Evolutionary conservation across 2,329 filamentous ascomycete species (phyloP), one percentile per base, ranked within the genome.

Genomic region (Aspergillus sp.): DNA sequence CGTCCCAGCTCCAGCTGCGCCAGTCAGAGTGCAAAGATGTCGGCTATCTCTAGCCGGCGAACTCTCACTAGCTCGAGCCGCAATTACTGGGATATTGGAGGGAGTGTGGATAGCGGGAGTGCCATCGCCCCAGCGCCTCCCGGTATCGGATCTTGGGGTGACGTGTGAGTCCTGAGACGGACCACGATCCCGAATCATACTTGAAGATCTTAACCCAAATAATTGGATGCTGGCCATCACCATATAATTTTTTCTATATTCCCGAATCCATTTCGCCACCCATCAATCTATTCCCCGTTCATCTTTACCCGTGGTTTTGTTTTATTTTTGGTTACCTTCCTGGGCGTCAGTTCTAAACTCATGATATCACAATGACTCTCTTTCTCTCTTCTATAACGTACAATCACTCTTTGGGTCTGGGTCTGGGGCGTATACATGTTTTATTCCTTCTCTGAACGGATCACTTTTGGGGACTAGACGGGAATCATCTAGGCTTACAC

Each of bases 21-120:
- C 4, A 96, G 90, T 70, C 91, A 96, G 75, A 96, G 90, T 73
- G 91, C 90, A 7, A 88, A 89, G 73, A 85, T 88, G 66, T 90
- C 86, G 17, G 87, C 85, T 71, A 86, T 88, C 65, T 90, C 86
- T 34, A 87, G 85, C 40, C 81, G 82, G 67, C 80, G 83, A 52
- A 77, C 74, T 0, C 64, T 80, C 55, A 77, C 77, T 4, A 83
- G 86, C 34, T 93, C 89, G 45, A 90, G 87, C 46, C 80, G 91
- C 53, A 91, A 96, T 71, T 97, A 96, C 73, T 97, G 93, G 93
- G 93, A 96, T 72, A 85, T 96, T 63, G 91, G 91, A 24, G 89
- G 86, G 5, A 92, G 87, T 66, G 83, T 91, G 22, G 90, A 89
- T 2, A 93, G 89, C 55, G 89, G 89, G 3, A 90, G 87, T 63